A percentile compares a stretch with the other conserved stretches of the same genome.
Conservation (phyloP, 352 stramenopile genomes). For the Globisporangium paddicum region DNA sequence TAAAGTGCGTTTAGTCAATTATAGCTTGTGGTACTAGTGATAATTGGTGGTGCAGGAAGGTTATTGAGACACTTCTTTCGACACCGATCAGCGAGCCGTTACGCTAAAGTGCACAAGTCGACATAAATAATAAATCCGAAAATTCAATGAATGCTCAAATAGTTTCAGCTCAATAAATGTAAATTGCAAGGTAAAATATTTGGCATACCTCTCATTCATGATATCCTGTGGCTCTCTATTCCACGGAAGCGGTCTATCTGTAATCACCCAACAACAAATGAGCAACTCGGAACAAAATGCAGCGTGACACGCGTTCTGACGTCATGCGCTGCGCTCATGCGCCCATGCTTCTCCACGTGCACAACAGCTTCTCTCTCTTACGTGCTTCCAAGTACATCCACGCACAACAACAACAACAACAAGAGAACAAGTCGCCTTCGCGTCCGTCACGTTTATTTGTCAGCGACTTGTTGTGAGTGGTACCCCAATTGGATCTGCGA, state of each 20-base stretch:
- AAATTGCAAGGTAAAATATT: neutral
- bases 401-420: too few species aligned
- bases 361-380: neutral
- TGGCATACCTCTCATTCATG: neutral
- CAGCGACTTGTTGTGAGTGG: neutral
- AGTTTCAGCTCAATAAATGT: neutral
- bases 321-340: neutral
- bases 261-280: neutral
- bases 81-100: neutral
- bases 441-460: too few species aligned
- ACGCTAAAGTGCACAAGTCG: too few species aligned
- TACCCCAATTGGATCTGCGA: neutral
- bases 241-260: neutral
- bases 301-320: conserved; percentile 1
- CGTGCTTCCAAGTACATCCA: too few species aligned
- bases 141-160: neutral
- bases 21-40: neutral
- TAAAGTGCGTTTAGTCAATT: neutral
- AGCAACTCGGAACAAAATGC: neutral
- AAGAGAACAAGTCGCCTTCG: too few species aligned
- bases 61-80: neutral
- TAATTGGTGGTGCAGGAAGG: neutral
- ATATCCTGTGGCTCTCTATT: neutral
- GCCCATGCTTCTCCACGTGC: too few species aligned
- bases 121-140: neutral